Percentiles rank a stretch among this genome's conserved stretches.
phyloP scores from a whole-genome alignment of 495 filamentous ascomycete species.

The Tuber indicum region DNA sequence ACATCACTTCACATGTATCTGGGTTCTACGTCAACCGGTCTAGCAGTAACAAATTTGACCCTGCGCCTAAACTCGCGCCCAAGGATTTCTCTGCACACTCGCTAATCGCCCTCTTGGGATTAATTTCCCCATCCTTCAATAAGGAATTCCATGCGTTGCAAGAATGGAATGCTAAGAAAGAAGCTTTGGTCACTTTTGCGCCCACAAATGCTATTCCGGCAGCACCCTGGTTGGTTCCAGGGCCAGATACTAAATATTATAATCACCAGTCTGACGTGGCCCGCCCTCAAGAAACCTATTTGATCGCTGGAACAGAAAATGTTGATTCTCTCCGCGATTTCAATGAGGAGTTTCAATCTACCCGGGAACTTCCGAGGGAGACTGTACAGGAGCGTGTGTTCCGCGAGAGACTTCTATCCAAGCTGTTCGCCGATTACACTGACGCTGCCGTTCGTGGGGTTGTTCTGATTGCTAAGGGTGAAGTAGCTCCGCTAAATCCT shows the following conservation, averaged over 20 bases:
- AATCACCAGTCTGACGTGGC: conserved; percentile 76
- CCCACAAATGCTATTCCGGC: conserved; percentile 88
- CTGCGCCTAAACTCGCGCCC: conserved; percentile 61
- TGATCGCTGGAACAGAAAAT: conserved; percentile 83
- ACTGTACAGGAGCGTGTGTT: conserved; percentile 94
- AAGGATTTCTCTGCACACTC: conserved; percentile 75
- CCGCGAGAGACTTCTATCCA: conserved; percentile 84
- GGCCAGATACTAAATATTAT: conserved; percentile 54
- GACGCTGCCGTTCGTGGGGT: conserved; percentile 90
- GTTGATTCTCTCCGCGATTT: conserved; percentile 92
- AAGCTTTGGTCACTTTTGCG: conserved; percentile 86
- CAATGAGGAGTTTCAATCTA: conserved; percentile 99
- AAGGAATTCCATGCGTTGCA: conserved; percentile 66
- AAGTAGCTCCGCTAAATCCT: conserved; percentile 93
- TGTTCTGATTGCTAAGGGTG: conserved; percentile 85
- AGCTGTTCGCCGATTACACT: conserved; percentile 95
- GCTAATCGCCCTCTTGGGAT: conserved; percentile 67
- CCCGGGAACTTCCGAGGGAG: conserved; percentile 84
- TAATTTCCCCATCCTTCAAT: conserved; percentile 76
- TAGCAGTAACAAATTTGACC: conserved; percentile 85
- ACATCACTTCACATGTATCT: conserved; percentile 85
- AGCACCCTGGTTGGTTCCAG: conserved; percentile 83
- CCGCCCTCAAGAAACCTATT: conserved; percentile 84
- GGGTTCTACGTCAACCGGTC: conserved; percentile 97
- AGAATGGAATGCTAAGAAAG: conserved; percentile 71